Conservation (phyloP, 2,329 filamentous ascomycete genomes). For the Trichoderma guizhouense region DNA sequence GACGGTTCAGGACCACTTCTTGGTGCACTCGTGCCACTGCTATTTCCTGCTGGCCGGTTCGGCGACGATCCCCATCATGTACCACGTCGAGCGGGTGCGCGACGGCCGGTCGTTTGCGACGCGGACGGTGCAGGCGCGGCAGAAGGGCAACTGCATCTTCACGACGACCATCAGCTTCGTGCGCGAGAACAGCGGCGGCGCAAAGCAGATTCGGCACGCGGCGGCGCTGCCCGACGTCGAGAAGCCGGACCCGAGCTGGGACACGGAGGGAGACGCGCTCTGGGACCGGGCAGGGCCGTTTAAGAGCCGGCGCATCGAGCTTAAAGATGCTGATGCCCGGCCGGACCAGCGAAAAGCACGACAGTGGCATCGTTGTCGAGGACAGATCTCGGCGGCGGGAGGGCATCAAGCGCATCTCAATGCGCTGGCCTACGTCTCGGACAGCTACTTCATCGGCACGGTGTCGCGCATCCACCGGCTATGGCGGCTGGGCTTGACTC, state of each 20-base stretch:
- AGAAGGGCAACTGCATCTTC: slow-evolving; percentile 86
- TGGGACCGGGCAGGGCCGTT: slow-evolving; percentile 51
- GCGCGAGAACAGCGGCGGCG: slow-evolving; percentile 56
- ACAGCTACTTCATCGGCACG: slow-evolving; percentile 91
- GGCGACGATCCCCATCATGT: slow-evolving; percentile 79
- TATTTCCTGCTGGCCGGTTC: slow-evolving; percentile 96
- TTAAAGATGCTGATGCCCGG: slow-evolving; percentile 37
- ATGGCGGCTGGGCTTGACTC: slow-evolving; percentile 64
- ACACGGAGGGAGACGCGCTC: slow-evolving; percentile 44
- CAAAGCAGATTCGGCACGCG: slow-evolving; percentile 59
- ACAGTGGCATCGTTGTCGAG: slow-evolving; percentile 73
- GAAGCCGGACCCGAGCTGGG: slow-evolving; percentile 37
- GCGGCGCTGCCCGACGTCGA: slow-evolving; percentile 52
- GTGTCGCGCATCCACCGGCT: slow-evolving; percentile 76
- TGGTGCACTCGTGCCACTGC: slow-evolving; percentile 95
- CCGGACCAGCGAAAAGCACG: slow-evolving; percentile 66
- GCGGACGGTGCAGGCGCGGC: slow-evolving; percentile 90
- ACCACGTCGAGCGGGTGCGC: slow-evolving; percentile 90
- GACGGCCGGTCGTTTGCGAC: slow-evolving; percentile 89
- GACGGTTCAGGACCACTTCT: slow-evolving; percentile 77
- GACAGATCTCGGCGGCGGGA: slow-evolving; percentile 67
- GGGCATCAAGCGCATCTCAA: slow-evolving; percentile 78
- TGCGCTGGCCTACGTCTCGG: slow-evolving; percentile 89
- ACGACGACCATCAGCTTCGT: slow-evolving; percentile 92
- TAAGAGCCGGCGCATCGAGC: slow-evolving; percentile 42